These are phyloP conservation scores for Ceratobasidium theobromae DNA, from an alignment of 1,284 basidiomycete genomes.

Conservation along the genomic window DNA sequence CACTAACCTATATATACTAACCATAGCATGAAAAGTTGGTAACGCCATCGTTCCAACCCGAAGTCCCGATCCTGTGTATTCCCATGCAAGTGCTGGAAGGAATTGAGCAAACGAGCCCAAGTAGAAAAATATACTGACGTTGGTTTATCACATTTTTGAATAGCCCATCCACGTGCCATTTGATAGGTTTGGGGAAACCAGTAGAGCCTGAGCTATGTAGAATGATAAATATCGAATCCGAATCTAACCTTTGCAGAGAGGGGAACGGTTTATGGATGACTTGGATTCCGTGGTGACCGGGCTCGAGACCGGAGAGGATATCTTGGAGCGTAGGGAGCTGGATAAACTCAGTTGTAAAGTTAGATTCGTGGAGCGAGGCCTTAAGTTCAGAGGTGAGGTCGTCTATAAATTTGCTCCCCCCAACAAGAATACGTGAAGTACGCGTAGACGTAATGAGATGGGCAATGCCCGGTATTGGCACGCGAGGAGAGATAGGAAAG, in stretches of 20 bases:
- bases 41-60: not conserved
- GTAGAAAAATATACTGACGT: not conserved
- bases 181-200: not conserved
- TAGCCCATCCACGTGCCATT: not conserved
- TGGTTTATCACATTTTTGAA: not conserved
- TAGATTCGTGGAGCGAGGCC: not conserved
- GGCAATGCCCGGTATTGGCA: not conserved
- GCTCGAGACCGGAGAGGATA: not conserved
- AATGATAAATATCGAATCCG: not conserved
- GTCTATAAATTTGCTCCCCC: not conserved
- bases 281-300: not conserved
- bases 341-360: not conserved
- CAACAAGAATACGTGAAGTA: not conserved
- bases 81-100: not conserved
- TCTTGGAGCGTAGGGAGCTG: not conserved
- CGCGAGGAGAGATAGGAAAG: constrained; percentile 1
- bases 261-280: not conserved
- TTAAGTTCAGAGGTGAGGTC: not conserved
- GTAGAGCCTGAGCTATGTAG: not conserved
- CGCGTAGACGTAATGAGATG: not conserved
- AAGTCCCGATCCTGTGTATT: not conserved
- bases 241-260: not conserved
- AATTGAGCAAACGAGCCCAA: not conserved
- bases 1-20: no score
- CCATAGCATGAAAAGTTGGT: constrained; percentile 12